Evolutionary conservation across 768 basidiomycete species (phyloP).

Genomic region (Candolleomyces aberdarensis): DNA sequence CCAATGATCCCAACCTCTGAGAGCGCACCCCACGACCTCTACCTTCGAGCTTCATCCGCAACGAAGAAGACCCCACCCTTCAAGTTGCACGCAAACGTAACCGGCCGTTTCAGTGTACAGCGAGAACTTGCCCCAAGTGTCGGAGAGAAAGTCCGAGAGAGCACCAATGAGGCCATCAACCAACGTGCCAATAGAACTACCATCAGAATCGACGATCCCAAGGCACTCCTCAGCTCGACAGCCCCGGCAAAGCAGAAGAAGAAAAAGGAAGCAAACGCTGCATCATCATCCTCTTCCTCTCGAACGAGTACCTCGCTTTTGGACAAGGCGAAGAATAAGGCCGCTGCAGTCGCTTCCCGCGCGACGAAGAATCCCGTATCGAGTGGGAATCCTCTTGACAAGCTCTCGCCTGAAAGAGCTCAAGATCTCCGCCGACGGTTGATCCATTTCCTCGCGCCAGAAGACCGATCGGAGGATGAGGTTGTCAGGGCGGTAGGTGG

Average conservation of each 20-base stretch:
- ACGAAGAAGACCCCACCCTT: conserved; percentile 61
- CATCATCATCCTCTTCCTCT: not conserved
- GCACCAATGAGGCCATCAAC: conserved; percentile 40
- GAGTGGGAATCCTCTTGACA: conserved; percentile 14
- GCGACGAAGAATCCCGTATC: conserved; percentile 23
- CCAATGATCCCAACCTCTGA: conserved; percentile 53
- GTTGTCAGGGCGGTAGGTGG: conserved; percentile 48
- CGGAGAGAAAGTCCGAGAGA: conserved; percentile 44
- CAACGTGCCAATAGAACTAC: conserved; percentile 43
- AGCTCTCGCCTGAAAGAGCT: conserved; percentile 15
- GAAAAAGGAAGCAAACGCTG: conserved; percentile 29
- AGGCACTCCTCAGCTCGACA: conserved; percentile 27
- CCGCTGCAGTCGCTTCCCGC: conserved; percentile 24
- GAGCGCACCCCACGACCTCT: conserved; percentile 64
- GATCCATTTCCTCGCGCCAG: conserved; percentile 49
- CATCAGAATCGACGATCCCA: conserved; percentile 46
- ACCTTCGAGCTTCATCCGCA: conserved; percentile 58
- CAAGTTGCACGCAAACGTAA: conserved; percentile 70
- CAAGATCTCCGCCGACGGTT: conserved; percentile 38
- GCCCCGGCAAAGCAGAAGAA: conserved; percentile 31
- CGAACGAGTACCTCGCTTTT: conserved; percentile 25
- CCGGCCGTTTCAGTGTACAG: conserved; percentile 69
- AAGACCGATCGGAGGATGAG: conserved; percentile 48
- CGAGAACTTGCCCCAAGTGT: conserved; percentile 52
- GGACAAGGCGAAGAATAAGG: conserved; percentile 12